These are phyloP conservation scores for Corynascus novoguineensis DNA, from an alignment of 495 filamentous ascomycete genomes.

Conservation along the genomic window DNA sequence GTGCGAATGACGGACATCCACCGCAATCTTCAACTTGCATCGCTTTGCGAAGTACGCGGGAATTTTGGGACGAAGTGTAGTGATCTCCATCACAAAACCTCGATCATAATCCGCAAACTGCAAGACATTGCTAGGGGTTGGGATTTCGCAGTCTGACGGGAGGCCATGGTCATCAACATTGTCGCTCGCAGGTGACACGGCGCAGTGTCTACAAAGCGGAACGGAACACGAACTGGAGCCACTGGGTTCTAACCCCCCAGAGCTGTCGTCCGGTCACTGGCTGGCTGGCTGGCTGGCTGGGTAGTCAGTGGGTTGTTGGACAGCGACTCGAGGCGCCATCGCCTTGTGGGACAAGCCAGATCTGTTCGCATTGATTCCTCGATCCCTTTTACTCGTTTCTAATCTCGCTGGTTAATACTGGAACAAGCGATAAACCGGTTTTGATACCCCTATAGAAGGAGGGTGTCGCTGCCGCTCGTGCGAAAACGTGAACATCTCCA, in stretches of 20 bases:
- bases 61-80: too few species aligned
- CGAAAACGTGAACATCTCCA: neutral
- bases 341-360: neutral
- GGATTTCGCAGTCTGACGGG: neutral
- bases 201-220: constrained; percentile 5
- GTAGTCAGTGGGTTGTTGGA: neutral
- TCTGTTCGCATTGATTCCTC: neutral
- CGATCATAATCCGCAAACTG: neutral
- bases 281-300: neutral
- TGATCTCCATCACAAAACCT: neutral
- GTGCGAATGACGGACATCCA: too few species aligned
- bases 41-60: too few species aligned
- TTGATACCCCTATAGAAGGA: too few species aligned
- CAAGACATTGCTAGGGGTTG: neutral
- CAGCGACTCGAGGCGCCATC: constrained; percentile 1
- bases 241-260: neutral
- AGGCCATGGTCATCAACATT: neutral
- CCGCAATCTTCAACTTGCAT: too few species aligned
- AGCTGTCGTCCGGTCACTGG: neutral
- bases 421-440: neutral
- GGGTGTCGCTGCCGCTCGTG: too few species aligned
- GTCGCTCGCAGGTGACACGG: constrained; percentile 10
- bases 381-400: too few species aligned
- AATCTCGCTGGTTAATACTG: neutral
- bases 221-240: neutral